phyloP scores from a whole-genome alignment of 75 land plant genomes.

The Gnetum montanum region DNA sequence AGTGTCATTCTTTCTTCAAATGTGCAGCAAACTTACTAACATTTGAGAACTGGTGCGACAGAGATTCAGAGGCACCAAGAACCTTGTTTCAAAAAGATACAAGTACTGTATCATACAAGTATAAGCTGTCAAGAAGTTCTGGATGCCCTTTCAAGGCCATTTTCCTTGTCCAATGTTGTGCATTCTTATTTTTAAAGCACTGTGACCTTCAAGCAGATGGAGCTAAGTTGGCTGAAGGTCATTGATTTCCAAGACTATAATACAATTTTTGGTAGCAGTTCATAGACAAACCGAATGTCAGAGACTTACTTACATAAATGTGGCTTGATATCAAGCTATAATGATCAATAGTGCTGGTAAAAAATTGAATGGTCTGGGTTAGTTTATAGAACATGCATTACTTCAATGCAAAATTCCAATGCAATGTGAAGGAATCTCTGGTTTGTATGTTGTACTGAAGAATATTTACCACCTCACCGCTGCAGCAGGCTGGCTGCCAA shows the following conservation, averaged over 20 bases:
- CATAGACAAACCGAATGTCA: not conserved
- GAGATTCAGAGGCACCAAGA: too few relatives aligned
- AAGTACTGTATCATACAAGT: too few relatives aligned
- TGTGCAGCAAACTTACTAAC: too few relatives aligned
- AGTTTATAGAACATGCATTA: too few relatives aligned
- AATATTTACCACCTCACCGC: not conserved
- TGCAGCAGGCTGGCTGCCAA: constrained; percentile 26
- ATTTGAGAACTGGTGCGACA: too few relatives aligned
- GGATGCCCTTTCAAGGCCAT: too few relatives aligned
- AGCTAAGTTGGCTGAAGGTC: not conserved
- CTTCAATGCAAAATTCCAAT: too few relatives aligned
- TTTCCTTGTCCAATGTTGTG: too few relatives aligned
- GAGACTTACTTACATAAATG: not conserved
- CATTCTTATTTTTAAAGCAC: constrained; percentile 4
- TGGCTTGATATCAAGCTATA: not conserved
- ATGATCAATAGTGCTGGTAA: not conserved
- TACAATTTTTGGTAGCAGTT: constrained; percentile 1
- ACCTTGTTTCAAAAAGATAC: too few relatives aligned
- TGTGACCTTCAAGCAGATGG: constrained; percentile 5
- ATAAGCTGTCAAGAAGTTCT: too few relatives aligned
- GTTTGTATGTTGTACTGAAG: constrained; percentile 2
- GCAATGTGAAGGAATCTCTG: not conserved
- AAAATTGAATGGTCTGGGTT: not conserved
- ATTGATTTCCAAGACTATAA: constrained; percentile 6
- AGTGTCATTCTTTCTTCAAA: too few relatives aligned